phyloP scores from a whole-genome alignment of 2,329 filamentous ascomycete species.

The Aspergillus japonicus region DNA sequence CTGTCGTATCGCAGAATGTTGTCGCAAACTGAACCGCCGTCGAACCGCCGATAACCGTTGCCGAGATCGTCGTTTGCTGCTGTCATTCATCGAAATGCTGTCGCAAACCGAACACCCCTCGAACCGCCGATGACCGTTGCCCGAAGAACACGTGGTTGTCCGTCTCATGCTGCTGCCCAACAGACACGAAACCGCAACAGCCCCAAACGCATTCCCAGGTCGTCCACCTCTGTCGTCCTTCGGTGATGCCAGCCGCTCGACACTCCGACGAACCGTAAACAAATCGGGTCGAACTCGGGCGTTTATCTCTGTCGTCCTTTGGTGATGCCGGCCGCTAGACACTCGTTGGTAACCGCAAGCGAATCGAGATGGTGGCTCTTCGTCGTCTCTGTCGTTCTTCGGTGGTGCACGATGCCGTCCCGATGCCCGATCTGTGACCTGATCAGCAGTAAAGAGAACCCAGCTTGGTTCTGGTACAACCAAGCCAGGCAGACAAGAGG shows the following conservation, averaged over 20 bases:
- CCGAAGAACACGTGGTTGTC: not conserved
- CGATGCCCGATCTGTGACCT: not conserved
- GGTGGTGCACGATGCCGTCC: not conserved
- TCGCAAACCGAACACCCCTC: not conserved
- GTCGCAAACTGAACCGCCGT: not conserved
- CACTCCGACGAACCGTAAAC: not conserved
- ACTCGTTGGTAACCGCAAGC: no score
- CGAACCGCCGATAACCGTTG: not conserved
- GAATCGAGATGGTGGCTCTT: no score
- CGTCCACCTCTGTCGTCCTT: not conserved
- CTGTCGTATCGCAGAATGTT: not conserved
- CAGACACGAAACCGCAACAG: not conserved
- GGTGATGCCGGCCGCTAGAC: no score
- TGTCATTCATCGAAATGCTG: not conserved
- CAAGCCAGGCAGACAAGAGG: not conserved
- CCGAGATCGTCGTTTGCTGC: not conserved
- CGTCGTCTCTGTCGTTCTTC: not conserved
- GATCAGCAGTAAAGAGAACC: not conserved
- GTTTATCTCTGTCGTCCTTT: not conserved
- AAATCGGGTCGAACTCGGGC: not conserved
- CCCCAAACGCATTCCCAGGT: not conserved
- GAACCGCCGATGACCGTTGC: not conserved
- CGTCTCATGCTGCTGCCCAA: not conserved
- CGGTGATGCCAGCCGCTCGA: not conserved
- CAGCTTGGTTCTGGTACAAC: not conserved